Conservation (phyloP, 2,329 filamentous ascomycete species). For the Exophiala oligosperma region DNA sequence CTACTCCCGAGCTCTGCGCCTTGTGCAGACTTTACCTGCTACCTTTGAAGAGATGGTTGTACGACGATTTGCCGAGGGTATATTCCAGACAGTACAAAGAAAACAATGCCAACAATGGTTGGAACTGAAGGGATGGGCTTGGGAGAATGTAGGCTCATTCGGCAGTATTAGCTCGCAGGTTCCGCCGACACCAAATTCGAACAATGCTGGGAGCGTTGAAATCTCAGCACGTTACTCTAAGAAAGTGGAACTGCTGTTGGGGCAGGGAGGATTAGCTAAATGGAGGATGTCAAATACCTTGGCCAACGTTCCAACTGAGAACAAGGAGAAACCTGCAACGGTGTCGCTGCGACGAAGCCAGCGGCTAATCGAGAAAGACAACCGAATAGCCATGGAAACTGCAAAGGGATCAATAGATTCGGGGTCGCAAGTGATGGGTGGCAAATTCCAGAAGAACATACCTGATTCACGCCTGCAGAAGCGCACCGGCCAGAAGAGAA, state of each 20-base stretch:
- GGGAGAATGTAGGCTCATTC: constrained; percentile 21
- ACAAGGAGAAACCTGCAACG: neutral
- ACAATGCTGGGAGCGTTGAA: neutral
- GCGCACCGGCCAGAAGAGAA: neutral
- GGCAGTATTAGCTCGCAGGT: constrained; percentile 16
- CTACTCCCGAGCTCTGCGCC: constrained; percentile 8
- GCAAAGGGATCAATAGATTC: too few species aligned
- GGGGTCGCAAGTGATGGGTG: too few species aligned
- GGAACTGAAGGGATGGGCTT: constrained; percentile 23
- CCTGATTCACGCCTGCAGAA: neutral
- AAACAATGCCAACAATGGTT: constrained; percentile 25
- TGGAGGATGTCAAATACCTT: neutral
- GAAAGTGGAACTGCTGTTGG: neutral
- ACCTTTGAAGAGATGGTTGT: constrained; percentile 19
- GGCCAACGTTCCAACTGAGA: neutral
- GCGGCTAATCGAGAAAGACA: constrained; percentile 9
- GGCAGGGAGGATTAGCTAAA: neutral
- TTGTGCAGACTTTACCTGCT: constrained; percentile 14
- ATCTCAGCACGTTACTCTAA: neutral
- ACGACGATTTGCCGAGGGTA: constrained; percentile 19
- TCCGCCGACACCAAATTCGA: neutral
- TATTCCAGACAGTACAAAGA: constrained; percentile 11
- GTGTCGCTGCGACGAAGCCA: constrained; percentile 18
- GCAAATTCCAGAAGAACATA: neutral
- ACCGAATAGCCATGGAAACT: neutral